These are phyloP conservation scores for Quercus lobata DNA, from an alignment of 331 rosid species.

Conservation along the genomic window DNA sequence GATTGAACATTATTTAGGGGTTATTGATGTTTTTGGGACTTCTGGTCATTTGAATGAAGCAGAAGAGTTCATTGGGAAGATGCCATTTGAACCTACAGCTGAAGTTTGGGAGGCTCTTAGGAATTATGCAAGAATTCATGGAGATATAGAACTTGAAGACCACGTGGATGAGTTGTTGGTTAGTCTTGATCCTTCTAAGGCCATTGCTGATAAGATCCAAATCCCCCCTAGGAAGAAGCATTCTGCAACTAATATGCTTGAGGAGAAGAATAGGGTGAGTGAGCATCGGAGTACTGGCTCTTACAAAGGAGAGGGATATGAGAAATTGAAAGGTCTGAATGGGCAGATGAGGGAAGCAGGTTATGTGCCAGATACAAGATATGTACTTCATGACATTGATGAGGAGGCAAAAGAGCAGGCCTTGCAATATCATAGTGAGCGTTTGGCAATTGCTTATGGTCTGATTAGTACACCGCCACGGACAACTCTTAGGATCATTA, in stretches of 20 bases:
- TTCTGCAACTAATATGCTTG: constrained; percentile 62
- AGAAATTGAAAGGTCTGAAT: constrained; percentile 55
- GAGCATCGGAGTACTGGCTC: constrained; percentile 43
- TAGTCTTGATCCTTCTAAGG: constrained; percentile 45
- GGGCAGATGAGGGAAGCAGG: constrained; percentile 92
- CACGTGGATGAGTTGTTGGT: constrained; percentile 44
- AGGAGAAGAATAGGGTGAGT: constrained; percentile 57
- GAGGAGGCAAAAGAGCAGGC: constrained; percentile 93
- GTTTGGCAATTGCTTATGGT: constrained; percentile 91
- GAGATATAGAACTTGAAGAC: constrained; percentile 80
- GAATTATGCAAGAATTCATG: constrained; percentile 51
- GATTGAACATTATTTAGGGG: constrained; percentile 51
- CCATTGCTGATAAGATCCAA: constrained; percentile 27
- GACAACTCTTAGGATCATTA: constrained; percentile 88
- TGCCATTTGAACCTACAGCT: constrained; percentile 39
- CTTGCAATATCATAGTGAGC: constrained; percentile 85
- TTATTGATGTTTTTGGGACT: constrained; percentile 54
- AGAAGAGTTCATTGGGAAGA: constrained; percentile 55
- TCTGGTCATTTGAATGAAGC: constrained; percentile 79
- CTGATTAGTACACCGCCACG: constrained; percentile 93
- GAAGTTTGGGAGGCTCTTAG: constrained; percentile 56
- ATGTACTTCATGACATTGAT: constrained; percentile 87
- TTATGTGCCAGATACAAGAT: constrained; percentile 91
- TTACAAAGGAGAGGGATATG: constrained; percentile 45
- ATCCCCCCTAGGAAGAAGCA: constrained; percentile 51